A percentile compares a stretch with the other conserved stretches of the same genome.
Conservation (phyloP, 306 rosid species). For the Vigna trinervia region DNA sequence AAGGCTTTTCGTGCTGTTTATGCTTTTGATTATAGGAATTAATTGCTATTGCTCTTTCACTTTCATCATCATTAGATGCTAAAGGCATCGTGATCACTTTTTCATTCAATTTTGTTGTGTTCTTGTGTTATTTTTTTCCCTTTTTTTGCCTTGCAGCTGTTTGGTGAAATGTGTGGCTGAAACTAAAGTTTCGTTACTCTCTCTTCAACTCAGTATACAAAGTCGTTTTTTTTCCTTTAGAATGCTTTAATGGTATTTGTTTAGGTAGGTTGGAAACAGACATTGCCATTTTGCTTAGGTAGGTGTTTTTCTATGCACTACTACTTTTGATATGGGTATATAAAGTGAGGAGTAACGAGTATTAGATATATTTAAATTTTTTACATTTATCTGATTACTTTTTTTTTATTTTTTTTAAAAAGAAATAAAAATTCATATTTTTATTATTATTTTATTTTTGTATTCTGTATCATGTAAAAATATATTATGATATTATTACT, state of each 20-base stretch:
- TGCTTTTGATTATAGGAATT: slow-evolving; percentile 6
- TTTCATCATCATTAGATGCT: slow-evolving; percentile 6
- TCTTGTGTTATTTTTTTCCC: slow-evolving; percentile 9
- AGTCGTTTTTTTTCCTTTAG: not conserved
- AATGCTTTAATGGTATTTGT: slow-evolving; percentile 4
- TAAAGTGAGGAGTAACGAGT: too few species aligned
- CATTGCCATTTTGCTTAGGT: slow-evolving; percentile 92
- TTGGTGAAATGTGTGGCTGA: slow-evolving; percentile 55
- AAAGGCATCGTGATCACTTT: not conserved
- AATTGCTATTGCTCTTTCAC: not conserved
- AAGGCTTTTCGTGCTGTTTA: not conserved
- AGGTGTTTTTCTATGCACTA: slow-evolving; percentile 52
- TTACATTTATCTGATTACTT: too few species aligned
- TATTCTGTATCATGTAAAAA: too few species aligned
- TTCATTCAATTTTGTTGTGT: not conserved
- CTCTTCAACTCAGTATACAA: not conserved
- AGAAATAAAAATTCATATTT: too few species aligned
- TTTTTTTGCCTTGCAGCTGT: slow-evolving; percentile 42
- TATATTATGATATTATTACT: too few species aligned
- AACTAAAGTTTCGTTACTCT: not conserved
- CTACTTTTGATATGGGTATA: not conserved
- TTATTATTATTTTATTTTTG: too few species aligned
- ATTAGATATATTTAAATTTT: too few species aligned
- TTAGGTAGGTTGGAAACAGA: slow-evolving; percentile 60
- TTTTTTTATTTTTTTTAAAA: too few species aligned